Evolutionary conservation across 768 basidiomycete species (phyloP).

Genomic region (Sarcodon aspratus): DNA sequence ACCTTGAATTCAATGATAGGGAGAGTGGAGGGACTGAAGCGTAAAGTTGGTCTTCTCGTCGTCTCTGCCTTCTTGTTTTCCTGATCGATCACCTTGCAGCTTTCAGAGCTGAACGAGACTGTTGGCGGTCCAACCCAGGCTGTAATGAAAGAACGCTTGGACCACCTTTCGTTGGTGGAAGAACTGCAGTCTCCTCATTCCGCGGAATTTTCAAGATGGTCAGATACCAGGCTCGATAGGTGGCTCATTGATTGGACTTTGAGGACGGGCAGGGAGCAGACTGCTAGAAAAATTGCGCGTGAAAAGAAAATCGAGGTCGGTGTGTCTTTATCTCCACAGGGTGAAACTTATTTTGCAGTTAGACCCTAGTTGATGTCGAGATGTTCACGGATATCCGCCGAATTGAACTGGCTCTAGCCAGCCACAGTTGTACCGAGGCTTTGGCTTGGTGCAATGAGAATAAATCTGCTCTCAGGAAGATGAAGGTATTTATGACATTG

Average conservation of each 20-base stretch:
- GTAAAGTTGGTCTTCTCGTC: slow-evolving; percentile 52
- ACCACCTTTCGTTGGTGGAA: slow-evolving; percentile 60
- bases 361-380: slow-evolving; percentile 87
- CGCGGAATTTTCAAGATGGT: slow-evolving; percentile 64
- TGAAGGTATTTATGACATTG: slow-evolving; percentile 43
- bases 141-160: slow-evolving; percentile 63
- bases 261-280: slow-evolving; percentile 63
- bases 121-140: slow-evolving; percentile 48
- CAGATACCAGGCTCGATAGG: slow-evolving; percentile 68
- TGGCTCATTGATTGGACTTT: slow-evolving; percentile 94
- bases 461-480: slow-evolving; percentile 82
- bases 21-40: slow-evolving; percentile 70
- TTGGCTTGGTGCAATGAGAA: slow-evolving; percentile 96
- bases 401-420: slow-evolving; percentile 71
- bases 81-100: slow-evolving; percentile 17
- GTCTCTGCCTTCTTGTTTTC: neutral
- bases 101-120: slow-evolving; percentile 36
- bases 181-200: slow-evolving; percentile 36
- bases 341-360: neutral
- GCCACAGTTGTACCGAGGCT: slow-evolving; percentile 79
- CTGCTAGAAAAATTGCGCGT: slow-evolving; percentile 66
- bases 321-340: slow-evolving; percentile 1
- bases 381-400: slow-evolving; percentile 82
- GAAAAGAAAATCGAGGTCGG: slow-evolving; percentile 73
- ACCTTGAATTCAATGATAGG: slow-evolving; percentile 68